Base-by-base conservation (phyloP, 257 asterid genomes). In the Ophiorrhiza pumila region DNA sequence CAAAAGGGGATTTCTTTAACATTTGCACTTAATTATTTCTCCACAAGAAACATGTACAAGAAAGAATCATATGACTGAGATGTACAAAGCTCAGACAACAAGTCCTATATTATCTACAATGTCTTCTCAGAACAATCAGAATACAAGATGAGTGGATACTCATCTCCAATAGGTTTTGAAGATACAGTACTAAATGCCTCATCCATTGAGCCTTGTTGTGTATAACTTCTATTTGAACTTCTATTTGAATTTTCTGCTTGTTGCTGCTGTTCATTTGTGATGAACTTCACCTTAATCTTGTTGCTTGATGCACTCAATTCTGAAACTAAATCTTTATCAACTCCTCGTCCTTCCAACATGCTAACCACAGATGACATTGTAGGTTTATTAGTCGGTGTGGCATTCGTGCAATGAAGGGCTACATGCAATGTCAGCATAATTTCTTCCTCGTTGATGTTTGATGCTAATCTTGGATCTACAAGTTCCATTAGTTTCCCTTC, bases 361-460 rank as follows among this genome's bases (percentile, higher is more conserved):
- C 91, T 84, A 25, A 89, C 90, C 42, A 83, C 91, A 0, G 79
- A 68, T 2, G 96, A 87, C 93, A 89, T 89, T 7, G 14, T 79
- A 13, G 96, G 96, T 73, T 93, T 81, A 56, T 74, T 86, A 0
- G 85, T 57, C 1, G 87, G 77, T 22, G 78, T 69, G 2, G 53
- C 71, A 66, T 80, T 71, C 14, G 93, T 79, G 83, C 96, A 89
- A 22, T 31, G 84, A 65, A 89, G 86, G 10, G 79, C 96, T 43
- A 87, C 68, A 12, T 77, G 74, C 53, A 89, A 79, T n/a, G 88
- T 70, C 3, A 58, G 52, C 67, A 77, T 49, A 11, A 72, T 88
- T 69, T 82, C 89, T 37, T 76, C 77, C 68, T 65, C 53, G 35
- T 87, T 73, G 74, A 79, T 82, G 63, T 65, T 66, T 1, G 89